These are phyloP conservation scores for Microdochium nivale DNA, from an alignment of 2,329 filamentous ascomycete genomes.

Conservation along the genomic window DNA sequence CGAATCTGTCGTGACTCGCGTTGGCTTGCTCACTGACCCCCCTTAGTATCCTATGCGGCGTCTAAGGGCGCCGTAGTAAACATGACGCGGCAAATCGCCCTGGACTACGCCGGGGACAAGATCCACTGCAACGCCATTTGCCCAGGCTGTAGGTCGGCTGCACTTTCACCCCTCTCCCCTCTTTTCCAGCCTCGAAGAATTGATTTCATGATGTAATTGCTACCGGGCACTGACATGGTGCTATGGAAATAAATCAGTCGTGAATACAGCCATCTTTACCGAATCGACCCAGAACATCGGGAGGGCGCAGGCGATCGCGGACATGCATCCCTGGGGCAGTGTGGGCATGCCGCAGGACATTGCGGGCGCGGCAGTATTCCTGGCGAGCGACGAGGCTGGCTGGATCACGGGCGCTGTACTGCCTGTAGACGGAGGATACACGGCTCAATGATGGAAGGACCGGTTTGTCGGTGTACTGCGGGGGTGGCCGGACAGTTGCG, in stretches of 20 bases:
- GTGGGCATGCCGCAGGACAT: constrained; percentile 5
- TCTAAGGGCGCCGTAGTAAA: constrained; percentile 41
- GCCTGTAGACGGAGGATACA: constrained; percentile 5
- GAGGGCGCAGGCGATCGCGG: neutral
- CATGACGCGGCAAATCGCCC: constrained; percentile 36
- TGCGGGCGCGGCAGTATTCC: constrained; percentile 4
- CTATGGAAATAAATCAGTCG: constrained; percentile 1
- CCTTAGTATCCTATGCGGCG: constrained; percentile 30
- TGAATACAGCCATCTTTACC: constrained; percentile 7
- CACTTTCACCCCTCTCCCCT: no score
- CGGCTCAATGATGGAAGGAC: constrained; percentile 1
- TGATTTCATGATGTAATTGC: no score
- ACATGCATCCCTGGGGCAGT: constrained; percentile 4
- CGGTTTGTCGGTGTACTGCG: no score
- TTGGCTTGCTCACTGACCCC: neutral
- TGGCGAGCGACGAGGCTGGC: constrained; percentile 3
- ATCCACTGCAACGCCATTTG: constrained; percentile 47
- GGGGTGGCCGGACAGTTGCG: no score
- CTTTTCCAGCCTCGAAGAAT: constrained; percentile 2
- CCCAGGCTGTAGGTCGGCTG: constrained; percentile 37
- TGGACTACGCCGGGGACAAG: constrained; percentile 36
- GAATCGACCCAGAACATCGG: constrained; percentile 2
- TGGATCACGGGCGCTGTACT: constrained; percentile 4
- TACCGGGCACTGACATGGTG: neutral
- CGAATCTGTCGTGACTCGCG: neutral